Conservation (phyloP, 129 eudicot genomes). For the Tagetes patula region DNA sequence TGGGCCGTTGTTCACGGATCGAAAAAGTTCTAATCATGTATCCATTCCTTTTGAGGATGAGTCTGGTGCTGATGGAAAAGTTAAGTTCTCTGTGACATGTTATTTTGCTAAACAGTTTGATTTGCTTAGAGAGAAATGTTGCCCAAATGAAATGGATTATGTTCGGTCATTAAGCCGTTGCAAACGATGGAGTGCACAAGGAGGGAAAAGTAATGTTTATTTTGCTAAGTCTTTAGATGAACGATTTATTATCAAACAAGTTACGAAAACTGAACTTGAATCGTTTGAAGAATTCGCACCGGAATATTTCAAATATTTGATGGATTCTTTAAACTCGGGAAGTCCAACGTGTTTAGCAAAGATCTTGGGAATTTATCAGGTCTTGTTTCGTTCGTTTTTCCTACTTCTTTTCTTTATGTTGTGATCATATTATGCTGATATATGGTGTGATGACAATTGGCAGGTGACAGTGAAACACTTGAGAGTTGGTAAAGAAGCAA, state of each 20-base stretch:
- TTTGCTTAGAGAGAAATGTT: constrained; percentile 61
- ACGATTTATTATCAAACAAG: constrained; percentile 85
- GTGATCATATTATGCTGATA: constrained; percentile 17
- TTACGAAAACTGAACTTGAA: constrained; percentile 85
- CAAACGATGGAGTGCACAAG: constrained; percentile 94
- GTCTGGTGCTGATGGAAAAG: constrained; percentile 59
- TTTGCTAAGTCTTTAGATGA: constrained; percentile 93
- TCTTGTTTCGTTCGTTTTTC: not conserved
- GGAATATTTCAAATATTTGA: constrained; percentile 66
- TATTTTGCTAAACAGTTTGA: constrained; percentile 82
- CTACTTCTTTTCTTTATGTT: not conserved
- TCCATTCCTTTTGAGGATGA: constrained; percentile 78
- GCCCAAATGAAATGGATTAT: constrained; percentile 65
- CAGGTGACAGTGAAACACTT: constrained; percentile 70
- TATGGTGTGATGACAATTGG: constrained; percentile 42
- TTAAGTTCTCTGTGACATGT: constrained; percentile 78
- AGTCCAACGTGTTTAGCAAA: constrained; percentile 97
- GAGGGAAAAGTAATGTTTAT: constrained; percentile 94
- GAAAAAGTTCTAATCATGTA: constrained; percentile 68
- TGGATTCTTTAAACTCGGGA: constrained; percentile 66
- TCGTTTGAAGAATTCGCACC: constrained; percentile 87
- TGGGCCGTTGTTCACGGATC: constrained; percentile 41
- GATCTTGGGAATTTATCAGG: constrained; percentile 91
- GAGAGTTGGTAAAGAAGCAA: constrained; percentile 79
- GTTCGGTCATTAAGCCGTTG: constrained; percentile 89